phyloP scores from a whole-genome alignment of 2,329 filamentous ascomycete genomes.

The Colletotrichum gigasporum region DNA sequence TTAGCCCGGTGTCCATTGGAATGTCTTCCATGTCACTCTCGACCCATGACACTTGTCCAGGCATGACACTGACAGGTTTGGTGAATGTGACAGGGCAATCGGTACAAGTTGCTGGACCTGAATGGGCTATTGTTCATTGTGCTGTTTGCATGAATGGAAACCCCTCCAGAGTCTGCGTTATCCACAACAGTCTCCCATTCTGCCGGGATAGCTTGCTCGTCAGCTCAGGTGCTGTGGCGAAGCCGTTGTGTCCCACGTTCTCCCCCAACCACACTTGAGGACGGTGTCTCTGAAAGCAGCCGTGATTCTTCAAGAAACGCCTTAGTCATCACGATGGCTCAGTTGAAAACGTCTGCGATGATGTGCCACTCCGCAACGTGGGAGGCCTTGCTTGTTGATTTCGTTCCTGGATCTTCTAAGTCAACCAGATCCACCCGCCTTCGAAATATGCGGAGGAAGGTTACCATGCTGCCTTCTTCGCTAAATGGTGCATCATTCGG shows the following conservation, averaged over 20 bases:
- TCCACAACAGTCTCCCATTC: constrained; percentile 3
- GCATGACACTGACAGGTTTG: background rate
- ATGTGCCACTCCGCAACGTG: constrained; percentile 13
- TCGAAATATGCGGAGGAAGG: background rate
- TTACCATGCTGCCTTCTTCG: background rate
- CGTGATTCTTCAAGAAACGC: background rate
- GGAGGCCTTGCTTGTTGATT: background rate
- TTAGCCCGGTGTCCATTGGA: constrained; percentile 20
- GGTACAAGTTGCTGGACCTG: background rate
- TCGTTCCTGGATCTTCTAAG: background rate
- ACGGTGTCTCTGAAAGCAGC: constrained; percentile 23
- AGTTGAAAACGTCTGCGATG: background rate
- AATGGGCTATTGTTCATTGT: constrained; percentile 24
- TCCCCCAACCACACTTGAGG: constrained; percentile 1
- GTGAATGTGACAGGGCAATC: background rate
- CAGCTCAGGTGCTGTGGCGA: background rate
- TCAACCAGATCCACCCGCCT: background rate
- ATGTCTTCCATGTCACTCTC: background rate
- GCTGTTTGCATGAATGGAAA: constrained; percentile 18
- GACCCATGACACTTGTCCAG: background rate
- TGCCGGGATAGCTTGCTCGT: constrained; percentile 6
- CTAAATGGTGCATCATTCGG: background rate
- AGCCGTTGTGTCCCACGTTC: constrained; percentile 16
- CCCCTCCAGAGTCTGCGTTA: constrained; percentile 1
- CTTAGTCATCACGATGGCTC: constrained; percentile 20